phyloP scores from a whole-genome alignment of 306 rosid species.

The Chamaecrista fasciculata region DNA sequence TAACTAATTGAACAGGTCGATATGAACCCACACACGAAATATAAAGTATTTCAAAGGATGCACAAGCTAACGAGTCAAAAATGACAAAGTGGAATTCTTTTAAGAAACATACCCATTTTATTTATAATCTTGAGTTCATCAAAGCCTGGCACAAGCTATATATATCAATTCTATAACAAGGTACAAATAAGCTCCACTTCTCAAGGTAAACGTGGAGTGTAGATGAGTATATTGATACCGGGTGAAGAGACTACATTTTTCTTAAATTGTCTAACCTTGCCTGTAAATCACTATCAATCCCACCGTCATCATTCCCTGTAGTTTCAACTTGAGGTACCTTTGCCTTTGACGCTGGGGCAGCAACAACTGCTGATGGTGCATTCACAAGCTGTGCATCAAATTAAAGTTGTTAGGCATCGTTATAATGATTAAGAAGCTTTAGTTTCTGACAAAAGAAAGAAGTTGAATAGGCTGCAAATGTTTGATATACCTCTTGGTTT shows the following conservation, averaged over 20 bases:
- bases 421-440: not conserved
- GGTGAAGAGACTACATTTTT: conserved; percentile 49
- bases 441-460: not conserved
- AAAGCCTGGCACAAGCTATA: conserved; percentile 11
- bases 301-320: conserved; percentile 52
- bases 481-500: conserved; percentile 69
- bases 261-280: conserved; percentile 75
- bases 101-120: conserved; percentile 8
- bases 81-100: conserved; percentile 9
- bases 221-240: conserved; percentile 33
- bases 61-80: not conserved
- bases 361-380: conserved; percentile 63
- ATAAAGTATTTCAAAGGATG: not conserved
- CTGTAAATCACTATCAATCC: conserved; percentile 76
- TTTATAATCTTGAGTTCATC: conserved; percentile 29
- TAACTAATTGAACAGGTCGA: not conserved
- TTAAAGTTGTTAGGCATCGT: conserved; percentile 10
- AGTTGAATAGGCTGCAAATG: not conserved
- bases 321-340: conserved; percentile 74
- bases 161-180: conserved; percentile 25
- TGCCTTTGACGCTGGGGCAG: conserved; percentile 58
- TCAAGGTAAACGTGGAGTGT: conserved; percentile 25
- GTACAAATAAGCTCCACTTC: conserved; percentile 27
- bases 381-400: conserved; percentile 58
- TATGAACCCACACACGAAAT: not conserved